Conservation (phyloP, 2,329 filamentous ascomycete genomes). For the Fusarium mangiferae region DNA sequence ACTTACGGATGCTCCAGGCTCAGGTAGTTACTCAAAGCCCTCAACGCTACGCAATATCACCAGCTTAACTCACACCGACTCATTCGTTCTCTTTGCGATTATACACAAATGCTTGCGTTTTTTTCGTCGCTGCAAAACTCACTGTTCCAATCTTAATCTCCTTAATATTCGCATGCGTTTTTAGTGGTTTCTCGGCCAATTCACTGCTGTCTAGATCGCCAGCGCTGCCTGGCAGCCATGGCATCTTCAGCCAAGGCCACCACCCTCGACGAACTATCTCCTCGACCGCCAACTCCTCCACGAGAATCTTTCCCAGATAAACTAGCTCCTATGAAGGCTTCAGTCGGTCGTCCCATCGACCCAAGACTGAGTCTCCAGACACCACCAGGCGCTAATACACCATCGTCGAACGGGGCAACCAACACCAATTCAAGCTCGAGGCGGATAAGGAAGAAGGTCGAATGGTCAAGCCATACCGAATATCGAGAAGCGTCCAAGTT, state of each 20-base stretch:
- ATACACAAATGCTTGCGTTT: neutral
- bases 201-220: slow-evolving; percentile 53
- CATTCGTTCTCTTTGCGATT: neutral
- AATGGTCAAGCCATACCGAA: slow-evolving; percentile 66
- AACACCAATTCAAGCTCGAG: slow-evolving; percentile 57
- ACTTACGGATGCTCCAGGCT: slow-evolving; percentile 10
- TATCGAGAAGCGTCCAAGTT: slow-evolving; percentile 53
- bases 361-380: slow-evolving; percentile 56
- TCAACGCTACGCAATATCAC: slow-evolving; percentile 16
- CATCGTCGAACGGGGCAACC: slow-evolving; percentile 54
- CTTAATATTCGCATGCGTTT: slow-evolving; percentile 35
- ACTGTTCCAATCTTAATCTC: neutral
- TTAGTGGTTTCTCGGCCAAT: slow-evolving; percentile 41
- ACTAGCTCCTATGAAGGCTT: slow-evolving; percentile 50
- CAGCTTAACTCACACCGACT: neutral
- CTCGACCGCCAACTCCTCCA: slow-evolving; percentile 76
- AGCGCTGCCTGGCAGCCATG: slow-evolving; percentile 54
- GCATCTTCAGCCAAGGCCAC: slow-evolving; percentile 54
- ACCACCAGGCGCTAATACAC: slow-evolving; percentile 61
- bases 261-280: slow-evolving; percentile 63
- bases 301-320: slow-evolving; percentile 59
- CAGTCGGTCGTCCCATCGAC: slow-evolving; percentile 53
- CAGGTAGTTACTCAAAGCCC: slow-evolving; percentile 6
- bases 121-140: neutral
- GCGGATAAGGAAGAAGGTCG: slow-evolving; percentile 63